Percentiles rank a stretch among this genome's conserved stretches.
These are phyloP conservation scores for Arctium lappa DNA, from an alignment of 129 eudicot species.

Conservation along the genomic window DNA sequence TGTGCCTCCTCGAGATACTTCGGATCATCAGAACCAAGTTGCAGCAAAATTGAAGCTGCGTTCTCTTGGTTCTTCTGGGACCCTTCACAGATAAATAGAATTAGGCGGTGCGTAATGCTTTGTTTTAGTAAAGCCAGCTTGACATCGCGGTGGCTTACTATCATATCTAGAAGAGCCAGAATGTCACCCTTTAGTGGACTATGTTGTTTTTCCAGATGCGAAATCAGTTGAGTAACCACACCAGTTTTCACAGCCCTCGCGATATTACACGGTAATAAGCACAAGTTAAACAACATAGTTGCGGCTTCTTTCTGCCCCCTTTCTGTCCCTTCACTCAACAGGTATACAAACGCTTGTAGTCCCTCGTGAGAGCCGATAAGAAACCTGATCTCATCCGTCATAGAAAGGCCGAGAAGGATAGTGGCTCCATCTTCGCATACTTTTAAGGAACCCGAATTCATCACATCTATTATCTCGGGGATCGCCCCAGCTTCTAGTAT, in stretches of 20 bases:
- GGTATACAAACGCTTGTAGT: constrained; percentile 50
- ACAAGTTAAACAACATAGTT: constrained; percentile 60
- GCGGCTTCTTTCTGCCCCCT: constrained; percentile 77
- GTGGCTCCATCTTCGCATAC: constrained; percentile 78
- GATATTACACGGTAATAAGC: constrained; percentile 66
- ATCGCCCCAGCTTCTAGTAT: constrained; percentile 57
- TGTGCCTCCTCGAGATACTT: constrained; percentile 43
- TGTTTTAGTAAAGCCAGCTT: constrained; percentile 47
- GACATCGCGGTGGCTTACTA: constrained; percentile 62
- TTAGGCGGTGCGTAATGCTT: constrained; percentile 47
- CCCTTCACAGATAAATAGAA: constrained; percentile 47
- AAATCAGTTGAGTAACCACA: constrained; percentile 48
- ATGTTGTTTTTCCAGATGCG: constrained; percentile 45
- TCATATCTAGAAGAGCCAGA: constrained; percentile 54
- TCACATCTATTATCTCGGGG: constrained; percentile 64
- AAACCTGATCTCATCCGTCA: constrained; percentile 56
- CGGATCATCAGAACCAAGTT: constrained; percentile 49
- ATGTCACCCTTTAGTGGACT: constrained; percentile 64
- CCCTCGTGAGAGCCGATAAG: constrained; percentile 60
- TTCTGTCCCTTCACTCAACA: constrained; percentile 58
- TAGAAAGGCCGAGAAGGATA: constrained; percentile 61
- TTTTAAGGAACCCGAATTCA: constrained; percentile 61
- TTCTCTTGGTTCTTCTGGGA: constrained; percentile 70
- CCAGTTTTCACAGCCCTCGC: constrained; percentile 68
- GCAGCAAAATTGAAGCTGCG: constrained; percentile 66